phyloP scores from a whole-genome alignment of 2,329 filamentous ascomycete species.

The Teratosphaeria pseudoeucalypti region DNA sequence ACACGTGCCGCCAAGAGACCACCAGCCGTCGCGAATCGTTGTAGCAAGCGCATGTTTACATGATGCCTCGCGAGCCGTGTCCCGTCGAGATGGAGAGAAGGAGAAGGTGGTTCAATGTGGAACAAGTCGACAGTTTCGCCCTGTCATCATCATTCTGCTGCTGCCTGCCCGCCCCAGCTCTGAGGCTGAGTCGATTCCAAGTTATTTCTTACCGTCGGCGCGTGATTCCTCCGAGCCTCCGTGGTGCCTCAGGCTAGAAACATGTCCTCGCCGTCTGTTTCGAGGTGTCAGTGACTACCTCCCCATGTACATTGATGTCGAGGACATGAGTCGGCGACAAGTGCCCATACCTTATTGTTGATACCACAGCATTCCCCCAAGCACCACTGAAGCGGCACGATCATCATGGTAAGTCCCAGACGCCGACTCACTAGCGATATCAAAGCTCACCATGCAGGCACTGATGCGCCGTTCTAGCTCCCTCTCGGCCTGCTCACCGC shows the following conservation, averaged over 20 bases:
- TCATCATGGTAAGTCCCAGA: not conserved
- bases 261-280: not conserved
- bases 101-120: not conserved
- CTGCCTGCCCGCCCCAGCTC: not conserved
- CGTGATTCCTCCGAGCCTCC: not conserved
- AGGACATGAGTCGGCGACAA: not conserved
- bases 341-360: not conserved
- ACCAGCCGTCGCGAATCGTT: conserved; percentile 15
- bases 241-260: not conserved
- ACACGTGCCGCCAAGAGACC: conserved; percentile 7
- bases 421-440: not conserved
- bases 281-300: not conserved
- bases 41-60: conserved; percentile 12
- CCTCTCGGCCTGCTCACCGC: conserved; percentile 77
- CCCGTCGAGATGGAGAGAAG: not conserved
- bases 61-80: not conserved
- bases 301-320: too few relatives aligned
- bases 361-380: not conserved
- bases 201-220: too few relatives aligned
- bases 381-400: not conserved
- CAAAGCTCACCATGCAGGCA: conserved; percentile 14
- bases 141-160: not conserved
- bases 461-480: conserved; percentile 36
- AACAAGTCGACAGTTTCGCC: not conserved
- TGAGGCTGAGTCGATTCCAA: not conserved